Evolutionary conservation across 148 eudicot species (phyloP).

Genomic region (Talinum fruticosum): DNA sequence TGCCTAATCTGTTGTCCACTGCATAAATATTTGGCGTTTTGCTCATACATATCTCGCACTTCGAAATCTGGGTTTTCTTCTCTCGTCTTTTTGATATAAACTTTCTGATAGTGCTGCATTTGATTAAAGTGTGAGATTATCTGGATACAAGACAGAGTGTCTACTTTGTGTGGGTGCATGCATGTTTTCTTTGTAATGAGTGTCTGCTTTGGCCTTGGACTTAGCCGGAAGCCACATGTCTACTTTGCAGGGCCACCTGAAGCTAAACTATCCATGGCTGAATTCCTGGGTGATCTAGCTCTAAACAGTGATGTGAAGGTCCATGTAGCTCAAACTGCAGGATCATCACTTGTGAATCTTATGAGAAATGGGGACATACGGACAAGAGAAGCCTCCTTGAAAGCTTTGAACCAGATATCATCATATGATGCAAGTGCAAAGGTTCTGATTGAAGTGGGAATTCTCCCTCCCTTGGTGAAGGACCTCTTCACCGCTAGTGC

Average conservation of each 20-base stretch:
- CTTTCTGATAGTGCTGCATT: background rate
- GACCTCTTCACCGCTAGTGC: conserved; percentile 64
- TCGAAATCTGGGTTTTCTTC: background rate
- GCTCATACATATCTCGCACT: background rate
- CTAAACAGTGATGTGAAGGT: conserved; percentile 82
- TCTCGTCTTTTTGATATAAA: background rate
- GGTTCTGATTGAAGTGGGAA: conserved; percentile 71
- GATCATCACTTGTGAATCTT: conserved; percentile 63
- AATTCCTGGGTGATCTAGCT: conserved; percentile 76
- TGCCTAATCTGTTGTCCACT: background rate
- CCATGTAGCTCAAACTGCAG: conserved; percentile 61
- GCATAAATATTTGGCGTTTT: background rate
- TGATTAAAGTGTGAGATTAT: background rate
- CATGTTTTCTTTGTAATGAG: too few species aligned
- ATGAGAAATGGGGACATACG: conserved; percentile 54
- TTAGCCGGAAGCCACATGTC: background rate
- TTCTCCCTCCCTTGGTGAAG: conserved; percentile 77
- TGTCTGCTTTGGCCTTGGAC: background rate
- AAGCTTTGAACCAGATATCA: conserved; percentile 82
- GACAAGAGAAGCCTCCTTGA: conserved; percentile 73
- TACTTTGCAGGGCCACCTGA: conserved; percentile 63
- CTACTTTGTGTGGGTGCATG: background rate
- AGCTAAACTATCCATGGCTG: conserved; percentile 78
- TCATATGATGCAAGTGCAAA: conserved; percentile 67
- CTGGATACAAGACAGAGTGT: background rate